Evolutionary conservation across 2,329 filamentous ascomycete genomes (phyloP), one percentile per base, ranked within the genome.

Genomic region (Colletotrichum zoysiae): DNA sequence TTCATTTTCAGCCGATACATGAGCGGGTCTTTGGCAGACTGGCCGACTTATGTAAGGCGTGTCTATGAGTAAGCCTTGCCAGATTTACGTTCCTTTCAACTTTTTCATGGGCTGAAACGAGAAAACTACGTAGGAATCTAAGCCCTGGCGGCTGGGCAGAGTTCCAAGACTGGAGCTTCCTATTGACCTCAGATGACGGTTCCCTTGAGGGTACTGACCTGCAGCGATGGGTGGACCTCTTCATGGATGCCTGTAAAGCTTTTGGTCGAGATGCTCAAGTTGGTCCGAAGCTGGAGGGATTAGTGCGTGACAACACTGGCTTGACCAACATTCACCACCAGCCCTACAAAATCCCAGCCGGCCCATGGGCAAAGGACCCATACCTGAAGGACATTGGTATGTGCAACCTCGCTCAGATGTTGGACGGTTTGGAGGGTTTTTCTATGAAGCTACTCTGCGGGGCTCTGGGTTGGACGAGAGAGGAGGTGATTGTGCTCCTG

Each of bases 81-180:
- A 35, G 33, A 6, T 35, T 6, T 35, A 35, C 33, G 8, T 35
- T 3, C 33, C 8, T 35, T 35, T 5, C 8, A 9, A 9, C 33
- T 5, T 35, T 5, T 35, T 35, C 33, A 35, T 35, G 85, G 86
- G 8, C 12, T 0, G 12, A 35, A 1, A 2, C 11, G 4, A 4
- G 7, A 2, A 35, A 35, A 23, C 16, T n/a, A 2, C 6, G 5
- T 66, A 86, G 85, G 42, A 84, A 88, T 75, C 78, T 88, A 9
- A 86, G 84, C 73, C 86, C 86, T 3, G 86, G 86, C 11, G 87
- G 84, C 26, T 88, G 86, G 86, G 82, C 87, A 38, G 87, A 89
- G 74, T 78, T 87, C 42, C 86, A 88, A 74, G 87, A 88, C 62
- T 86, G 86, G 7, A 80, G 82, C 67, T 84, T 81, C 64, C 20